phyloP scores from a whole-genome alignment of 2,329 filamentous ascomycete genomes.

The Penicillium thymicola region DNA sequence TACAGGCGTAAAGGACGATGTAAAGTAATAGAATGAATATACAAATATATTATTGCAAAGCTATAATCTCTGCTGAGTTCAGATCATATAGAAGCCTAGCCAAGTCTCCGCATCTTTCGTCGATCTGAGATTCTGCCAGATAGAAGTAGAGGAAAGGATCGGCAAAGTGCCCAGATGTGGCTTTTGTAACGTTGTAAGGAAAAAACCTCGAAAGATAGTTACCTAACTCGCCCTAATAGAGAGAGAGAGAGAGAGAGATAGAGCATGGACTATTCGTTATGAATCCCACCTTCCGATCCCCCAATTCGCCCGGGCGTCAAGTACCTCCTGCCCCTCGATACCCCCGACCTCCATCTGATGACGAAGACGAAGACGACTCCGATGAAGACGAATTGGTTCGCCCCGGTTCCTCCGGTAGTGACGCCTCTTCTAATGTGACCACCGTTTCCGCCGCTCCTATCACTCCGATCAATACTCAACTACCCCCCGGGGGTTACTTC shows the following conservation, averaged over 20 bases:
- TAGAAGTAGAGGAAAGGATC: slow-evolving; percentile 9
- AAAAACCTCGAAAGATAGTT: neutral
- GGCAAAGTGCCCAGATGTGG: slow-evolving; percentile 7
- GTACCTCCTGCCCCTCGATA: slow-evolving; percentile 17
- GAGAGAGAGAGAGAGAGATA: neutral
- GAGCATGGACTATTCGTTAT: slow-evolving; percentile 19
- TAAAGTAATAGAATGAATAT: neutral
- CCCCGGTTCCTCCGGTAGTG: slow-evolving; percentile 45
- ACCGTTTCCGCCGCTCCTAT: slow-evolving; percentile 42
- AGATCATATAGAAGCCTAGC: neutral
- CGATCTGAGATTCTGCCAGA: slow-evolving; percentile 5
- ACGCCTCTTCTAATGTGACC: slow-evolving; percentile 48
- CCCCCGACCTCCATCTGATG: slow-evolving; percentile 19
- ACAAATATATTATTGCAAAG: neutral
- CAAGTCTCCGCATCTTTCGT: slow-evolving; percentile 4
- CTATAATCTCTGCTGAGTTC: neutral
- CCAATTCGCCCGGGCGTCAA: slow-evolving; percentile 19
- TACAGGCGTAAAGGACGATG: neutral
- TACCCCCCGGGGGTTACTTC: slow-evolving; percentile 20
- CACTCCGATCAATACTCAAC: slow-evolving; percentile 33
- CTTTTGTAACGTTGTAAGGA: neutral
- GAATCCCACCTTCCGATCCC: slow-evolving; percentile 16
- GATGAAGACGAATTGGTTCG: slow-evolving; percentile 36
- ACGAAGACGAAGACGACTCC: slow-evolving; percentile 23
- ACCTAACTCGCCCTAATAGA: neutral